Percentiles rank a stretch among this genome's conserved stretches.
These are phyloP conservation scores for Sarocladiaceae sp. DNA, from an alignment of 2,329 filamentous ascomycete species.

Conservation along the genomic window DNA sequence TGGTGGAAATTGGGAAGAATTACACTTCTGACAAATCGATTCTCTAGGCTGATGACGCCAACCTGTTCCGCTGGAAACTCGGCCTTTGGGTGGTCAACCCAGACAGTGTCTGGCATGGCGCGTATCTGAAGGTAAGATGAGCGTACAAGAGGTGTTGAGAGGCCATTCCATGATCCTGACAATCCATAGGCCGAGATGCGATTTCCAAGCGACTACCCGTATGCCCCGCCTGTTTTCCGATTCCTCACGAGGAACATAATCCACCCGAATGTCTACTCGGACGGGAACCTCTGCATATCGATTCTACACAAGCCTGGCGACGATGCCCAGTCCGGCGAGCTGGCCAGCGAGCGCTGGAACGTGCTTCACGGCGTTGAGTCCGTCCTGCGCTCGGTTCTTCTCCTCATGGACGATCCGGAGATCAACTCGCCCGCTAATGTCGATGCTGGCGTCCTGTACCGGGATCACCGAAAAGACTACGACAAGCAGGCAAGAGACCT, in stretches of 20 bases:
- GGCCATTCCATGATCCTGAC: too few species aligned
- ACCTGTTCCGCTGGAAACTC: conserved; percentile 81
- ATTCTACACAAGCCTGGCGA: conserved; percentile 91
- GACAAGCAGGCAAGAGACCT: conserved; percentile 61
- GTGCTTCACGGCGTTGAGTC: conserved; percentile 92
- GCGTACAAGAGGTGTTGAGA: too few species aligned
- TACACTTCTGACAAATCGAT: conserved; percentile 9
- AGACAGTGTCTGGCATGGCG: conserved; percentile 86
- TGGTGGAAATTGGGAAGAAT: conserved; percentile 37
- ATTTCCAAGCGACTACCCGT: conserved; percentile 86
- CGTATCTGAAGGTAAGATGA: conserved; percentile 75
- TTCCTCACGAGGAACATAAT: conserved; percentile 70
- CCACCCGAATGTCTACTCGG: conserved; percentile 90
- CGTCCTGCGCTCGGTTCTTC: conserved; percentile 84
- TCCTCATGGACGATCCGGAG: conserved; percentile 89
- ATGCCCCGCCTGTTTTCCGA: conserved; percentile 79
- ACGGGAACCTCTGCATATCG: conserved; percentile 90
- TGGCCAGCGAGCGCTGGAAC: conserved; percentile 87
- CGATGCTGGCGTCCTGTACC: conserved; percentile 80
- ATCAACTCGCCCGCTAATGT: conserved; percentile 92
- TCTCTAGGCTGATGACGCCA: conserved; percentile 64
- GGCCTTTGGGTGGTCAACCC: conserved; percentile 89
- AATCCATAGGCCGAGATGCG: conserved; percentile 79
- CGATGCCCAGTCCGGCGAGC: conserved; percentile 85
- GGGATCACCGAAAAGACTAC: conserved; percentile 66